Evolutionary conservation across 768 basidiomycete genomes (phyloP), one percentile per base, ranked within the genome.

Genomic region (Tricholomella constricta): DNA sequence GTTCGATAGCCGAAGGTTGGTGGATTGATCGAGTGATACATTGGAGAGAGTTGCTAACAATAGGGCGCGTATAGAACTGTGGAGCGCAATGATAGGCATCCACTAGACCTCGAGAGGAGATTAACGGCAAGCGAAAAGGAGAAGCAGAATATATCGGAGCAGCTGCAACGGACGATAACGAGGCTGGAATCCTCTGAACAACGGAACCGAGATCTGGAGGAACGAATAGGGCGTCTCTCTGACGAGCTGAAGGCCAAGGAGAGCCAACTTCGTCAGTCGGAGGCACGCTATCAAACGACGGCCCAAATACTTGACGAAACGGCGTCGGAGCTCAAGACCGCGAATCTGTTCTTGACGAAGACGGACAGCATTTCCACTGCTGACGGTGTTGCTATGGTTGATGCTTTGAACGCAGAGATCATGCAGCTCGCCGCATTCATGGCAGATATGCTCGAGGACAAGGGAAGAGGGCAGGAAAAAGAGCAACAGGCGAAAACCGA

Each of bases 291-390:
- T 34, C 34, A 31, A 7, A 49, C 61, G 29, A 61, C 61, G 25
- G 51, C 59, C 3, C 56, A 53, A 4, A 27, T 68, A 7, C 47
- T 71, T 14, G 62, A 68, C n/a, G 65, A 63, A 22, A 62, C 67
- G 17, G 74, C 68, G 5, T 63, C 64, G 6, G 78, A 81, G 54
- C 56, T 80, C 6, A 71, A 70, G n/a, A 70, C 67, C 0, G 73
- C 73, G 0, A 76, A 78, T 45, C 62, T 67, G 8, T 81, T 76
- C 60, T 62, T 80, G 62, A 73, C 72, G 1, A 78, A 72, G 32
- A 66, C 72, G 15, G 80, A 82, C 46, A 56, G 58, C 0, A 66
- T 76, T 51, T 76, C 80, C 0, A 77, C 72, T 1, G 71, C 73
- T 0, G 80, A 82, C 9, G 71, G 79, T 45, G 56, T 63, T 4